Percentiles rank a stretch among this genome's conserved stretches.
These are phyloP conservation scores for Neoarthrinium moseri DNA, from an alignment of 2,329 filamentous ascomycete genomes.

Conservation along the genomic window DNA sequence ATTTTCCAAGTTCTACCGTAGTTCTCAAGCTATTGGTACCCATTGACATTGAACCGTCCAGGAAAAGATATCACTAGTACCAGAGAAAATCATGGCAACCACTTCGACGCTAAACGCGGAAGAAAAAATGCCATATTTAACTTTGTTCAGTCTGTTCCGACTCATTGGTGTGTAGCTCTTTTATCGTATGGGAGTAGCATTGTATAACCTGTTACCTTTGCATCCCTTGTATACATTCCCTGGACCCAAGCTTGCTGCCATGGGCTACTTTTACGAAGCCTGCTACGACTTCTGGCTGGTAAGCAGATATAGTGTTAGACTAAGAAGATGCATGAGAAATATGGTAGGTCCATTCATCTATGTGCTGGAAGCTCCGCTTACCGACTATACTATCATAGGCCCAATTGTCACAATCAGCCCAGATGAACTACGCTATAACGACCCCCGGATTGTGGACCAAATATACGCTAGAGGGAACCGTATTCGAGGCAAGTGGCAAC, in stretches of 20 bases:
- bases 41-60: too few relatives aligned
- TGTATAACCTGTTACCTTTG: conserved; percentile 21
- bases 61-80: too few relatives aligned
- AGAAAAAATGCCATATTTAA: too few relatives aligned
- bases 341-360: conserved; percentile 20
- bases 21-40: too few relatives aligned
- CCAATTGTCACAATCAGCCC: conserved; percentile 32
- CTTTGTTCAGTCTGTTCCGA: too few relatives aligned
- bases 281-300: conserved; percentile 18
- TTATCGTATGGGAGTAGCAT: conserved; percentile 11
- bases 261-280: conserved; percentile 18
- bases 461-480: conserved; percentile 24
- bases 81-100: too few relatives aligned
- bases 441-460: conserved; percentile 25
- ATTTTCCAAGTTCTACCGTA: too few relatives aligned
- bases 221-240: conserved; percentile 20
- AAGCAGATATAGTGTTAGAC: conserved; percentile 18
- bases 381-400: conserved; percentile 13
- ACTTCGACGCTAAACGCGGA: too few relatives aligned
- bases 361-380: neutral
- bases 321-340: conserved; percentile 19
- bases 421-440: conserved; percentile 26
- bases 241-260: conserved; percentile 18
- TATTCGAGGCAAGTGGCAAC: conserved; percentile 27
- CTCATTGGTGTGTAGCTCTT: conserved; percentile 11